A percentile compares a stretch with the other conserved stretches of the same genome.
Evolutionary conservation across 805 yeast species (phyloP).

Genomic region (Kuraishia capsulata): DNA sequence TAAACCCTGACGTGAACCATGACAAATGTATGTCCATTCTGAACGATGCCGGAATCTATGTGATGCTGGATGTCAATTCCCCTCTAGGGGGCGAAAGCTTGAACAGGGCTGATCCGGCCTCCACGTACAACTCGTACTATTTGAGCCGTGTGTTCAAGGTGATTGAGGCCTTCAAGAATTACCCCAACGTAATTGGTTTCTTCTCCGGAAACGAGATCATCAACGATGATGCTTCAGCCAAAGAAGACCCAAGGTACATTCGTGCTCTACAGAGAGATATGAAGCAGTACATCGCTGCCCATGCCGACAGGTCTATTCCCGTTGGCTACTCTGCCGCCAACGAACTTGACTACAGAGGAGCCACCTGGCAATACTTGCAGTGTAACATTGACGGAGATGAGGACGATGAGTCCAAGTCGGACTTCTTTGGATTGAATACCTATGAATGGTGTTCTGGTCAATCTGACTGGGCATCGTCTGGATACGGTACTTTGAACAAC

Average conservation of each 20-base stretch:
- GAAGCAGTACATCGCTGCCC: constrained; percentile 66
- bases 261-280: constrained; percentile 91
- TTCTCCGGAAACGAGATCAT: constrained; percentile 90
- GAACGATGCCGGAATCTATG: constrained; percentile 87
- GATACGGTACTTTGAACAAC: constrained; percentile 53
- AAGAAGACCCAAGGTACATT: constrained; percentile 63
- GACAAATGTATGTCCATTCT: constrained; percentile 88
- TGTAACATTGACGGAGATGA: constrained; percentile 59
- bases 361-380: constrained; percentile 72
- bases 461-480: constrained; percentile 58
- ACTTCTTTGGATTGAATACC: constrained; percentile 90
- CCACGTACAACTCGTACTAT: constrained; percentile 63
- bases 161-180: constrained; percentile 74
- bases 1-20: constrained; percentile 78
- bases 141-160: constrained; percentile 75
- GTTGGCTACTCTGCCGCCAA: constrained; percentile 98
- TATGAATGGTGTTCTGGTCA: constrained; percentile 91
- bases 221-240: constrained; percentile 61
- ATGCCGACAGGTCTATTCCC: constrained; percentile 70
- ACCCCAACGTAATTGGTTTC: constrained; percentile 81
- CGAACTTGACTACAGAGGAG: constrained; percentile 56
- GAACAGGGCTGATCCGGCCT: constrained; percentile 60
- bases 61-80: constrained; percentile 75
- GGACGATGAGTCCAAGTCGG: constrained; percentile 59
- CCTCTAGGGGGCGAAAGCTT: constrained; percentile 61